These are phyloP conservation scores for Scleromitrula shiraiana DNA, from an alignment of 2,329 filamentous ascomycete genomes.

Conservation along the genomic window DNA sequence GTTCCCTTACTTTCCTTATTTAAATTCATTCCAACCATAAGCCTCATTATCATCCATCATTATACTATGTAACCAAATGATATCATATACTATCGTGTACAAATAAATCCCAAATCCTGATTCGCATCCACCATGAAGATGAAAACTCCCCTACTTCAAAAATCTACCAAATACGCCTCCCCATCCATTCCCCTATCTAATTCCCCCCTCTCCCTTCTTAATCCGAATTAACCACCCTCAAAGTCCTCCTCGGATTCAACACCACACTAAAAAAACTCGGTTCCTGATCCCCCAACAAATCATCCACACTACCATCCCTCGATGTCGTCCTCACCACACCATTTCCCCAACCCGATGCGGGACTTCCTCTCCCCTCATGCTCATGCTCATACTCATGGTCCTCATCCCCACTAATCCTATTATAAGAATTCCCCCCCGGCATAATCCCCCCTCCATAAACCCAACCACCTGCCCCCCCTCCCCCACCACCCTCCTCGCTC, in stretches of 20 bases:
- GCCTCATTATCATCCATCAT: background rate
- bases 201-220: constrained; percentile 5
- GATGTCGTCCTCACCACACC: constrained; percentile 22
- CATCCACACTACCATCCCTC: constrained; percentile 38
- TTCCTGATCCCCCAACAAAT: constrained; percentile 53
- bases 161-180: background rate
- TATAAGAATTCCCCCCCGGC: constrained; percentile 15
- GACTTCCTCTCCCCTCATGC: constrained; percentile 1
- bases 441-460: constrained; percentile 20
- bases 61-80: no score
- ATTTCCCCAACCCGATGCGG: constrained; percentile 29
- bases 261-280: constrained; percentile 65
- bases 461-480: background rate
- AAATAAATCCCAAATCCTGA: no score
- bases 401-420: constrained; percentile 26
- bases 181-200: background rate
- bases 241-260: constrained; percentile 57
- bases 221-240: constrained; percentile 56
- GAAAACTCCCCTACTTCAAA: no score
- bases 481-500: constrained; percentile 1
- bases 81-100: no score
- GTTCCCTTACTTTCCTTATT: no score
- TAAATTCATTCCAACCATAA: background rate
- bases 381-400: constrained; percentile 17
- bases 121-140: no score